Evolutionary conservation across 257 asterid genomes (phyloP), one percentile per base, ranked within the genome.

Genomic region (Marsdenia floribunda): DNA sequence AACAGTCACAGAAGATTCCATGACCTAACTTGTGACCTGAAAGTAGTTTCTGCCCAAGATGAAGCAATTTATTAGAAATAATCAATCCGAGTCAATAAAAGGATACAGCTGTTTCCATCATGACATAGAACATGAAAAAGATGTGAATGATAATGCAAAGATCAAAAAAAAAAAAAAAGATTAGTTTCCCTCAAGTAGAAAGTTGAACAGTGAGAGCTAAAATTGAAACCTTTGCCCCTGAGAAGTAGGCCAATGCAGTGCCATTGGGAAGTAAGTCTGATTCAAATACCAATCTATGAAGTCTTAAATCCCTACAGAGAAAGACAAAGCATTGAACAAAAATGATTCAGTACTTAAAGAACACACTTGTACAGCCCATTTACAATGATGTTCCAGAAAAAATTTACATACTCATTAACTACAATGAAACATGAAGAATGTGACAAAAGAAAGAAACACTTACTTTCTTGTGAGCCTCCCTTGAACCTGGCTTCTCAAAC

Each of bases 381-480:
- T 10, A 76, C n/a, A 49, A 6, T 24, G 12, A n/a, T 19, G 49
- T 42, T n/a, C 21, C 22, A 21, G 5, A n/a, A 38, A 5, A 26
- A 4, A 38, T 15, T 38, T 12, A 42, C 33, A 24, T 22, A 46
- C 16, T 3, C 40, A 26, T 19, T 11, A 21, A 49, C 22, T 35
- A 60, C n/a, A 53, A 52, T 11, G 29, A 75, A 33, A 44, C 49
- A 24, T 46, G 64, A 61, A 33, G 58, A 52, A 21, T 54, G 35
- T 6, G 37, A 3, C 12, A 29, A n/a, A 35, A 73, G 74, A 66
- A 46, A 65, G 76, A 57, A 71, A 77, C 71, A 78, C 92, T 79
- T 74, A 95, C 99, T 95, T 95, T 75, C 82, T 85, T 33, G 99
- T 95, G 49, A 95, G 82, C 88, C 74, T 86, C 76, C 96, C 96